Percentiles rank a stretch among this genome's conserved stretches.
Evolutionary conservation across 495 filamentous ascomycete genomes (phyloP).

Genomic region (Penicillium dipodomyicola): DNA sequence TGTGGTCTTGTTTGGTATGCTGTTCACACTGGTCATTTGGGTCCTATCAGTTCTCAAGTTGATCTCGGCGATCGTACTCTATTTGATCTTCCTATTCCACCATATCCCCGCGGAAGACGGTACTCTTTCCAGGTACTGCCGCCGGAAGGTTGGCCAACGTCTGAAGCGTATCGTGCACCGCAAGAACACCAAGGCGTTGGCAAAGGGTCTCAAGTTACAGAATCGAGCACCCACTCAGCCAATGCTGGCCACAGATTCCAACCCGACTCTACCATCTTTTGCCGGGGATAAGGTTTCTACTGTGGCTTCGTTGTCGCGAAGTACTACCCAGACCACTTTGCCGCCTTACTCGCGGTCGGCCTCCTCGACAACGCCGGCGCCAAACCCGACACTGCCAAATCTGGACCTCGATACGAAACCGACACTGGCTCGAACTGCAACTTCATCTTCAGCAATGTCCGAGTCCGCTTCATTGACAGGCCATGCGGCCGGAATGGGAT

Average conservation of each 20-base stretch:
- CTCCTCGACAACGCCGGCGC: slow-evolving; percentile 11
- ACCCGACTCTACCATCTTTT: slow-evolving; percentile 66
- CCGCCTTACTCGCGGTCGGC: slow-evolving; percentile 39
- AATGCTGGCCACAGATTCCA: slow-evolving; percentile 52
- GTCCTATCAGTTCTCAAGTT: slow-evolving; percentile 75
- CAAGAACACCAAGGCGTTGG: slow-evolving; percentile 83
- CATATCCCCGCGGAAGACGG: slow-evolving; percentile 78
- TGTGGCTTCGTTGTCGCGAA: slow-evolving; percentile 61
- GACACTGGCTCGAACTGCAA: slow-evolving; percentile 22
- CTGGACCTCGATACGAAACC: slow-evolving; percentile 27
- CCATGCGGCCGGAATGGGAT: slow-evolving; percentile 26
- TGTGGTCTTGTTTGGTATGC: slow-evolving; percentile 81
- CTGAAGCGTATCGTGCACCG: slow-evolving; percentile 74
- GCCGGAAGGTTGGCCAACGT: slow-evolving; percentile 80
- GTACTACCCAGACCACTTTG: slow-evolving; percentile 65
- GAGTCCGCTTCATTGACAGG: slow-evolving; percentile 25
- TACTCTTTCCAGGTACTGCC: slow-evolving; percentile 79
- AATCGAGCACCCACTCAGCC: slow-evolving; percentile 53
- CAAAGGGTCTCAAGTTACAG: slow-evolving; percentile 64
- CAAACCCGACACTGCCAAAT: slow-evolving; percentile 26
- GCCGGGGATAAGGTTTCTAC: slow-evolving; percentile 56
- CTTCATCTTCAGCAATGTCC: slow-evolving; percentile 26
- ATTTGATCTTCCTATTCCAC: slow-evolving; percentile 84
- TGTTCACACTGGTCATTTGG: slow-evolving; percentile 90
- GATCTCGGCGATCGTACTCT: slow-evolving; percentile 68